Conservation (phyloP, 2,329 filamentous ascomycete species). For the Neonectria ditissima region DNA sequence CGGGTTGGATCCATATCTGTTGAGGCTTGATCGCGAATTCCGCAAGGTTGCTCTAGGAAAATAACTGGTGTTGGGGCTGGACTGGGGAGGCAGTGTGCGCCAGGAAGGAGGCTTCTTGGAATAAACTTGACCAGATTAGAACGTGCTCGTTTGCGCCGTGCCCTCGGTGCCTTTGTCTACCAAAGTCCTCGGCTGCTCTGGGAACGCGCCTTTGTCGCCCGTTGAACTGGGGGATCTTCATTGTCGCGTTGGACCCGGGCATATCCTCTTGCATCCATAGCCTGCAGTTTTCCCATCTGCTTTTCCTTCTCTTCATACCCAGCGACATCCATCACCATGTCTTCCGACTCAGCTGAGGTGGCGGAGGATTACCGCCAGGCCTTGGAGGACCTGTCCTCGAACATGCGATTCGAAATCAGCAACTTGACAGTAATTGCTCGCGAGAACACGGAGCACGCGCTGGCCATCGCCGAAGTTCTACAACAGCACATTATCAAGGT, state of each 20-base stretch:
- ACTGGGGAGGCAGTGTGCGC: slow-evolving; percentile 37
- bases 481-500: slow-evolving; percentile 96
- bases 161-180: slow-evolving; percentile 29
- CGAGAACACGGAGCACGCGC: slow-evolving; percentile 95
- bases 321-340: slow-evolving; percentile 53
- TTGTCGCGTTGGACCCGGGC: slow-evolving; percentile 16
- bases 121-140: slow-evolving; percentile 47
- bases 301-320: slow-evolving; percentile 28
- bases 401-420: slow-evolving; percentile 95
- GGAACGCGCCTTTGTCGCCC: slow-evolving; percentile 23
- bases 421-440: slow-evolving; percentile 97
- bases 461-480: slow-evolving; percentile 89
- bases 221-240: slow-evolving; percentile 23
- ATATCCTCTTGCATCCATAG: slow-evolving; percentile 30
- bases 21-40: slow-evolving; percentile 36
- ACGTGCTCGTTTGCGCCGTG: slow-evolving; percentile 38
- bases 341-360: slow-evolving; percentile 79
- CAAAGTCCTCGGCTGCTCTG: slow-evolving; percentile 21
- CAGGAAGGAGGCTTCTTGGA: slow-evolving; percentile 44
- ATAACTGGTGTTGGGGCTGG: slow-evolving; percentile 41
- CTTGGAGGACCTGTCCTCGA: slow-evolving; percentile 89
- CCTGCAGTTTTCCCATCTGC: slow-evolving; percentile 24
- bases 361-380: slow-evolving; percentile 95
- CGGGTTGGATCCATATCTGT: slow-evolving; percentile 34
- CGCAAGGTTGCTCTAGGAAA: slow-evolving; percentile 40